Evolutionary conservation across 1,284 basidiomycete genomes (phyloP), one percentile per base, ranked within the genome.

Genomic region (Leccinum solheimii): DNA sequence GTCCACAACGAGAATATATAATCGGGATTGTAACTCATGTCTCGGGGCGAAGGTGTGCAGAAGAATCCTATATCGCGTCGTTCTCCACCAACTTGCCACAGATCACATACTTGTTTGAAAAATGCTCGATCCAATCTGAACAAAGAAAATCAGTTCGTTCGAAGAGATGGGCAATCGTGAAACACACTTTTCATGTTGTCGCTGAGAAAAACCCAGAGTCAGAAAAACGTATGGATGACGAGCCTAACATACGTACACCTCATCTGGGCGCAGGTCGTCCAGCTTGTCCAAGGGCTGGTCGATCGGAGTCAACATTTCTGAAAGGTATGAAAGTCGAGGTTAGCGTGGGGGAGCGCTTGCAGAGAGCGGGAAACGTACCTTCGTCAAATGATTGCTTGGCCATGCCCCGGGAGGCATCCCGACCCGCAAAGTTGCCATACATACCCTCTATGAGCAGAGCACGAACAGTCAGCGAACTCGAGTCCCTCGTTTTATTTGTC

Each of bases 351-450:
- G 1, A 27, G 11, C 19, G 7, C 48, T 49, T 2, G 21, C 48
- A 26, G 23, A 43, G 40, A 43, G 11, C n/a, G 14, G 26, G 4
- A 16, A 23, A 27, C 26, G 32, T 70, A 94, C 94, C 93, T 30
- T 82, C 55, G 68, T 96, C 95, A 68, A 98, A 98, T 4, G 93
- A 95, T 78, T 98, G 95, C 77, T 96, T 97, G 8, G 95, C 95
- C 95, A 97, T 97, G 11, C 95, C 95, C 52, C 95, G 81, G 9
- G 92, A 95, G 1, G 95, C 95, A 77, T 98, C 95, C 57, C 94
- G 81, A 3, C 95, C 95, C 2, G 95, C 95, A 81, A 98, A 97
- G 77, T 97, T 97, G 34, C 95, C 95, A 72, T 98, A 98, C 84
- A 95, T 94, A 1, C 95, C 95, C 69, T 90, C 94, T 66, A 32